Evolutionary conservation across 1,284 basidiomycete species (phyloP).

Genomic region (Waitea zeae): DNA sequence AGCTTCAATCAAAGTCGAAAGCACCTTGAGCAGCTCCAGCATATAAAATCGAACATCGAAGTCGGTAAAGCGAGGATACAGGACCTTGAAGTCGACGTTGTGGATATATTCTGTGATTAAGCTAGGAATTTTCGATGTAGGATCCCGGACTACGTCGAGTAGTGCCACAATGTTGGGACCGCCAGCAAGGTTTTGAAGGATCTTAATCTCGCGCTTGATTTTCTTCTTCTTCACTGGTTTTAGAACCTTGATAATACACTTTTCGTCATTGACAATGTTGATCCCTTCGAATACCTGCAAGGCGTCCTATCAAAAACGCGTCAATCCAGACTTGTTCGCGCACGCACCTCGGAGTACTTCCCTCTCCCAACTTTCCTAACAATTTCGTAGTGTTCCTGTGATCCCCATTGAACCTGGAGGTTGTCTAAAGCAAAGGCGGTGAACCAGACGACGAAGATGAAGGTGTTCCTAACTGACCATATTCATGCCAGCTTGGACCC

Average conservation of each 20-base stretch:
- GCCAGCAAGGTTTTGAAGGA: conserved; percentile 90
- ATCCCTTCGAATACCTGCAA: conserved; percentile 89
- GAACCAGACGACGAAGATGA: not conserved
- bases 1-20: no score
- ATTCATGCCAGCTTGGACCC: conserved; percentile 69
- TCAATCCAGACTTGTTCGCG: conserved; percentile 4
- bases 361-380: conserved; percentile 93
- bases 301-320: conserved; percentile 5
- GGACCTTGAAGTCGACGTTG: conserved; percentile 95
- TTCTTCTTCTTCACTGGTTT: conserved; percentile 99
- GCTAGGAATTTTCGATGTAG: conserved; percentile 90
- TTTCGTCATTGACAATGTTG: conserved; percentile 84
- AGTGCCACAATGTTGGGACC: conserved; percentile 86
- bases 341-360: conserved; percentile 82
- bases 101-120: conserved; percentile 98
- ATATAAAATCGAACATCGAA: conserved; percentile 95
- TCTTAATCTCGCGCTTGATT: conserved; percentile 99
- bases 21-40: conserved; percentile 88
- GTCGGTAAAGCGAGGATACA: conserved; percentile 92
- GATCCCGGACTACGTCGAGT: conserved; percentile 91
- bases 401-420: conserved; percentile 85
- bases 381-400: conserved; percentile 97
- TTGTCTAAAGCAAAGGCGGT: conserved; percentile 40
- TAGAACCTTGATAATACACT: conserved; percentile 97
- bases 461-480: conserved; percentile 28